phyloP scores from a whole-genome alignment of 345 rosid species.

The Eucalyptus brandiana region DNA sequence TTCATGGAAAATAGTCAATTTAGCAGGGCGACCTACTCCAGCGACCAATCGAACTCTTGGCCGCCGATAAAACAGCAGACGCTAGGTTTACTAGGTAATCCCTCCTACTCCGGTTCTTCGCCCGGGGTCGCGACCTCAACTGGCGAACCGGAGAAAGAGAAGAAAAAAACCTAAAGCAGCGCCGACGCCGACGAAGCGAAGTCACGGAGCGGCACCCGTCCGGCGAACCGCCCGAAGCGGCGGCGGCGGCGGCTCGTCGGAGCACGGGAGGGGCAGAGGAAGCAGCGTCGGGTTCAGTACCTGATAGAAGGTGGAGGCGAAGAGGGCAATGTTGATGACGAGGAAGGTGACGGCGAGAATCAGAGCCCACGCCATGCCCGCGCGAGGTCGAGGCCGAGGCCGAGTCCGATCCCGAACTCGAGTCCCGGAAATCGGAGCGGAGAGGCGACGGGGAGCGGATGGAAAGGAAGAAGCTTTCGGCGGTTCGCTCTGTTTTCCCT shows the following conservation, averaged over 20 bases:
- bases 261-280: neutral
- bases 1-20: neutral
- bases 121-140: neutral
- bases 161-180: neutral
- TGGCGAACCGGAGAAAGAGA: neutral
- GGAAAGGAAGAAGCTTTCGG: neutral
- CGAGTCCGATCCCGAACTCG: neutral
- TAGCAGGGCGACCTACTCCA: neutral
- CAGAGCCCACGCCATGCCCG: conserved; percentile 41
- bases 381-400: neutral
- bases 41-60: neutral
- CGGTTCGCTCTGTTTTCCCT: neutral
- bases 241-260: neutral
- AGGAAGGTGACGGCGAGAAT: conserved; percentile 49
- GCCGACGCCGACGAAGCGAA: neutral
- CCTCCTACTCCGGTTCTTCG: neutral
- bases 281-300: conserved; percentile 4
- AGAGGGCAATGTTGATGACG: conserved; percentile 43
- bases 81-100: neutral
- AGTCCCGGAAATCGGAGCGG: neutral
- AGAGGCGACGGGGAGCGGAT: neutral
- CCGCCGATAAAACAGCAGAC: neutral
- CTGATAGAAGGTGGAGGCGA: conserved; percentile 61
- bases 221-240: neutral
- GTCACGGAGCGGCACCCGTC: neutral